Evolutionary conservation across 2,329 filamentous ascomycete species (phyloP).

Genomic region (Macrophomina phaseolina): DNA sequence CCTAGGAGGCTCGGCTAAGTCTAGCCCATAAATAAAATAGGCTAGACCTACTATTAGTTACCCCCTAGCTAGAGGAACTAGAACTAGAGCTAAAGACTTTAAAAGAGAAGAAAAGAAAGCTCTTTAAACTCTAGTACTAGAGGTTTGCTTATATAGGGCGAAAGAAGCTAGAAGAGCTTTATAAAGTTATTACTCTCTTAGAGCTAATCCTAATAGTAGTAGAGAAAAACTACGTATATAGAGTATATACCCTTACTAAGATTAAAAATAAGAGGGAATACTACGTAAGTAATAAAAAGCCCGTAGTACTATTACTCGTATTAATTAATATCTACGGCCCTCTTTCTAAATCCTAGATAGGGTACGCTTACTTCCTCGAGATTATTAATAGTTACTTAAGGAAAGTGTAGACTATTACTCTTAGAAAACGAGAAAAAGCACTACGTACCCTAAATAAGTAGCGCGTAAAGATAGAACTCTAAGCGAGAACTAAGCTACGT

Average conservation of each 20-base stretch:
- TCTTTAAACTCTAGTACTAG: neutral
- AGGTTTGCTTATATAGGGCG: neutral
- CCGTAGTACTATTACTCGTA: neutral
- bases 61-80: neutral
- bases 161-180: neutral
- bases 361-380: no score
- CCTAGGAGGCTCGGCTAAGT: neutral
- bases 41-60: no score
- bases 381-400: no score
- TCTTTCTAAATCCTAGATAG: neutral
- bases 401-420: no score
- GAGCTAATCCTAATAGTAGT: neutral
- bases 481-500: no score
- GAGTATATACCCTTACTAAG: neutral
- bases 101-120: neutral
- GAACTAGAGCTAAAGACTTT: neutral
- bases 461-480: no score
- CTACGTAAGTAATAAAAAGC: neutral
- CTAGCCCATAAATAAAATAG: no score
- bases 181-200: neutral
- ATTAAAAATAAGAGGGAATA: neutral
- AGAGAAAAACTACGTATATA: neutral
- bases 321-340: neutral
- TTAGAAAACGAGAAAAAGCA: no score
- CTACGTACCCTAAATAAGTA: no score